Evolutionary conservation across 306 rosid species (phyloP).

Genomic region (Begonia masoniana): DNA sequence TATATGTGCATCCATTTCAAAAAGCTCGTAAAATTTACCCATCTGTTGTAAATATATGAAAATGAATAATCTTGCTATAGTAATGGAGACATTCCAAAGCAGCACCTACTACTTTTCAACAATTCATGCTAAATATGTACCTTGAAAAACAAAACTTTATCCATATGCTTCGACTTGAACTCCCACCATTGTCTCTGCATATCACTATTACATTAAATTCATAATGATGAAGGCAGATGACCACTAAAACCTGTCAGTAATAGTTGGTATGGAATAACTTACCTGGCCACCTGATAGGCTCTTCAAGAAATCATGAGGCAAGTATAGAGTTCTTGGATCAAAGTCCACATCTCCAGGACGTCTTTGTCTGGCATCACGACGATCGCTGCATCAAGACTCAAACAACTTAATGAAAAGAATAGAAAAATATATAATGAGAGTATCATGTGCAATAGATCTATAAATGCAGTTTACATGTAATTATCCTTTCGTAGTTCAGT

Average conservation of each 20-base stretch:
- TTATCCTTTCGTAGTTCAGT: too few relatives aligned
- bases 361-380: conserved; percentile 59
- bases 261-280: conserved; percentile 1
- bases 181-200: conserved; percentile 98
- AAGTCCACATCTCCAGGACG: conserved; percentile 56
- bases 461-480: too few relatives aligned
- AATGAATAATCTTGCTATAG: conserved; percentile 12
- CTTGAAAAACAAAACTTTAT: conserved; percentile 92
- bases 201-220: neutral
- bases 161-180: conserved; percentile 92
- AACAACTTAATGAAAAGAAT: conserved; percentile 6
- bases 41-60: conserved; percentile 39
- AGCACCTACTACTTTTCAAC: conserved; percentile 8
- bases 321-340: conserved; percentile 69
- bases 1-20: conserved; percentile 93
- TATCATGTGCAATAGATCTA: too few relatives aligned
- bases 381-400: conserved; percentile 32
- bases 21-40: conserved; percentile 95
- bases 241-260: neutral
- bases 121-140: conserved; percentile 18
- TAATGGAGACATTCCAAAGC: conserved; percentile 4
- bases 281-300: conserved; percentile 78
- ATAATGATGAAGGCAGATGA: neutral
- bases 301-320: conserved; percentile 63
- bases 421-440: too few relatives aligned